Base-by-base conservation (phyloP, 1,139 yeast genomes). In the Geotrichum reessii region DNA sequence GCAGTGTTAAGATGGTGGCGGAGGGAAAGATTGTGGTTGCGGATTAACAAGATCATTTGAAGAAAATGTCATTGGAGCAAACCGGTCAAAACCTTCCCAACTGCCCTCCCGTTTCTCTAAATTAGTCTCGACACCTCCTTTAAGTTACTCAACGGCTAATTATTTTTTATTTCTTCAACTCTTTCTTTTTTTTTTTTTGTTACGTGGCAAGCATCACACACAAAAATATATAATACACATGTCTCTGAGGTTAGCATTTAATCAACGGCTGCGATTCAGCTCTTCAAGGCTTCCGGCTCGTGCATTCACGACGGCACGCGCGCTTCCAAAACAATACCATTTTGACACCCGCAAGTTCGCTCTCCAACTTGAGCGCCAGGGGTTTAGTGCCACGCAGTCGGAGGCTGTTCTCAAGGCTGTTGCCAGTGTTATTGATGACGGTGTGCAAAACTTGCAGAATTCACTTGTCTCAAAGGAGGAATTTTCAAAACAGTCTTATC, bases 281-380 rank as follows among this genome's bases (percentile, higher is more conserved):
- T 5, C 25, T 3, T 6, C 14, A 14, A 21, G 6, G n/a, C 25
- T 19, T 17, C 6, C 31, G 33, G 4, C 44, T 17, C 44, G 44
- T 9, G n/a, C 44, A 19, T 42, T 14, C 25, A 5, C 58, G 19
- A n/a, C 25, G 2, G 11, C 46, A 3, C 22, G 46, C 17, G 53
- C 12, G 7, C 53, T 55, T 7, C 55, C 40, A 6, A 65, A 67
- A 24, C 67, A 69, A 57, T 71, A 69, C 63, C 76, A 83, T 66
- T 87, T 89, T 66, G 95, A 90, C 69, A 89, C 97, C 52, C 85
- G 88, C 67, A 81, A 81, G 69, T 86, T 90, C 66, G 90, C 87
- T 1, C 79, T 81, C 63, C 81, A 84, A 57, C 79, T 91, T 47
- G 84, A 85, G 65, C 76, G 78, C 47, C 84, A 85, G 59, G 95